Conservation (phyloP, 1,139 yeast genomes). For the Yamadazyma pseudoaaseri region DNA sequence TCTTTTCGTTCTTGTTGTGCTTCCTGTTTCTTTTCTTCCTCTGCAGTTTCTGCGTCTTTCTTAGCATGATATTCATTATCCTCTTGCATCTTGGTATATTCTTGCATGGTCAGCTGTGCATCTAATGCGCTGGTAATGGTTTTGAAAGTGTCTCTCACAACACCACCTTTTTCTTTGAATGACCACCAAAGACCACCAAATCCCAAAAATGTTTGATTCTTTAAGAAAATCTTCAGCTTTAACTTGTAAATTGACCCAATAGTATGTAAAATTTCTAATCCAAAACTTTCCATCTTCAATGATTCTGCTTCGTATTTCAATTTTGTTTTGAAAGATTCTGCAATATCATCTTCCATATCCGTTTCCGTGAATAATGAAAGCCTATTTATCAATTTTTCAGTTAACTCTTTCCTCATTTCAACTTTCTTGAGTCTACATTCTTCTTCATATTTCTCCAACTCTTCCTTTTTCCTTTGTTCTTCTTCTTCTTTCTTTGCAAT, state of each 20-base stretch:
- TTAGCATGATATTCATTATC: constrained; percentile 50
- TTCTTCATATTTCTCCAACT: constrained; percentile 74
- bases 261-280: constrained; percentile 84
- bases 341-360: constrained; percentile 66
- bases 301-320: constrained; percentile 82
- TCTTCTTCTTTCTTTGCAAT: constrained; percentile 40
- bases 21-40: constrained; percentile 20
- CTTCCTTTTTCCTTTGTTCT: constrained; percentile 52
- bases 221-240: constrained; percentile 59
- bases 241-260: constrained; percentile 76
- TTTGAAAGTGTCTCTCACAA: constrained; percentile 80
- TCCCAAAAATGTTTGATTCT: constrained; percentile 72
- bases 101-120: constrained; percentile 87
- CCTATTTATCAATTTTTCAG: constrained; percentile 62
- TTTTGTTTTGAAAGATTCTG: constrained; percentile 66
- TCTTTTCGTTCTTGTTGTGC: constrained; percentile 9
- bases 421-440: constrained; percentile 72
- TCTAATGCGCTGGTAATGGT: constrained; percentile 85
- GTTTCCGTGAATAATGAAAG: constrained; percentile 83
- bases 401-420: constrained; percentile 66
- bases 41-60: constrained; percentile 37
- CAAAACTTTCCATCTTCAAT: constrained; percentile 91
- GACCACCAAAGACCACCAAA: constrained; percentile 83
- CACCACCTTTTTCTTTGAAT: constrained; percentile 83
- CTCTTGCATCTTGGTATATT: constrained; percentile 69